Base-by-base conservation (phyloP, 148 eudicot genomes). In the Beta vulgaris region DNA sequence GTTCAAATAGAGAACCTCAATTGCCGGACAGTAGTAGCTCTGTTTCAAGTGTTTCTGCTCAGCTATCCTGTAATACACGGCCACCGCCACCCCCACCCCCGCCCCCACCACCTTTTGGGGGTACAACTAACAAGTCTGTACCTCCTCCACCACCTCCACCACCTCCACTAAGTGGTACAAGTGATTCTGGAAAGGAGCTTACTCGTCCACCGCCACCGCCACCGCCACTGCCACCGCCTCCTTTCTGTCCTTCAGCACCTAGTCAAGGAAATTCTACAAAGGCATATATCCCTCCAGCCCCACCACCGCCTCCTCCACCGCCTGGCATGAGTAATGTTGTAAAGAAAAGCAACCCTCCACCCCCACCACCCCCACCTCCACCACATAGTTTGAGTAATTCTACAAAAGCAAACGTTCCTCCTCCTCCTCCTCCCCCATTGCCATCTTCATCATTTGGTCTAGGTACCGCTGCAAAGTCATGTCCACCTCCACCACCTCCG, bases 361-460 rank as follows among this genome's bases (percentile, higher is more conserved):
- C 86, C 26, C 83, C 91, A 18, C 86, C 90, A 21, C 94, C 86
- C 6, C 63, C 80, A 6, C 82, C 79, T 14, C 79, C 82, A 36
- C 74, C 85, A 12, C 74, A 51, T 49, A 36, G 67, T 37, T 6
- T 18, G 13, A 43, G 54, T 46, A 26, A 40, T 37, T 77, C 42
- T 10, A n/a, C 26, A 10, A 43, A 66, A 53, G 69, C 63, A 13
- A 26, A 46, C 63, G 66, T 78, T 11, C 78, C 84, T 40, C 80
- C 86, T 35, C 83, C 95, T 11, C 88, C 91, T 10, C 94, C 88
- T 11, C 88, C 91, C 28, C 83, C 84, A 31, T 89, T 87, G 19
- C 86, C 87, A 7, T 87, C 75, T 49, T 80, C 82, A 29, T 3
- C 25, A 16, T 7, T 72, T 37, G 35, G 65, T 49, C 26, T 16